A percentile compares a stretch with the other conserved stretches of the same genome.
phyloP scores from a whole-genome alignment of 2,329 filamentous ascomycete genomes.

The Pyricularia pennisetigena region DNA sequence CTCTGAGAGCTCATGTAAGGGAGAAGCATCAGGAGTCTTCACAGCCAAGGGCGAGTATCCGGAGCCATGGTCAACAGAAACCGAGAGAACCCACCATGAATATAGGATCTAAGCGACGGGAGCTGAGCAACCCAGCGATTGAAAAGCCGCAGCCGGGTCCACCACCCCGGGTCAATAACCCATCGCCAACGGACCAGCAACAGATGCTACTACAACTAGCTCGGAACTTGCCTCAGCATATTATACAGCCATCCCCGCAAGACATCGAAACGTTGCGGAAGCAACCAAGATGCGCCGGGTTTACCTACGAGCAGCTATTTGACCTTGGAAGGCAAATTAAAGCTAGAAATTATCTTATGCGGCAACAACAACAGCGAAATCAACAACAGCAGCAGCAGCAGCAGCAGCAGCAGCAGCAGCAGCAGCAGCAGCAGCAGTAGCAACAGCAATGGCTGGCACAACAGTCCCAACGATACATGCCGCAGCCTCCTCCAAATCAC shows the following conservation, averaged over 20 bases:
- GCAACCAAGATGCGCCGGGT: not conserved
- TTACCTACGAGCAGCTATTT: not conserved
- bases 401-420: no score
- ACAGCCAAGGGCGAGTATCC: not conserved
- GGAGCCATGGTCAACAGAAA: not conserved
- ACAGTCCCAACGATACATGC: slow-evolving; percentile 11
- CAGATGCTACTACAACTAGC: not conserved
- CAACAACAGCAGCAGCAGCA: no score
- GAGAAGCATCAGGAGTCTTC: not conserved
- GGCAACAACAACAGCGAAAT: slow-evolving; percentile 1
- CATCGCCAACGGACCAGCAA: not conserved
- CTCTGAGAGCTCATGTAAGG: not conserved
- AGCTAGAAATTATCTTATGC: not conserved
- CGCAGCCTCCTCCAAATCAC: slow-evolving; percentile 5
- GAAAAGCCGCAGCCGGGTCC: not conserved
- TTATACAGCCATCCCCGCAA: slow-evolving; percentile 7
- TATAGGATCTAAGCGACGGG: no score
- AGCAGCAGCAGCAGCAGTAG: no score
- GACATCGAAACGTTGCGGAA: slow-evolving; percentile 5
- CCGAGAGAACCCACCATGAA: no score
- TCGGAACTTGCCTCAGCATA: slow-evolving; percentile 5
- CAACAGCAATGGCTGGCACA: slow-evolving; percentile 13
- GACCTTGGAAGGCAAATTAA: not conserved
- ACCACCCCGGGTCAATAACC: not conserved
- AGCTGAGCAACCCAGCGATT: no score